Evolutionary conservation across 1,284 basidiomycete species (phyloP).

Genomic region (Lignosus rhinocerotis): DNA sequence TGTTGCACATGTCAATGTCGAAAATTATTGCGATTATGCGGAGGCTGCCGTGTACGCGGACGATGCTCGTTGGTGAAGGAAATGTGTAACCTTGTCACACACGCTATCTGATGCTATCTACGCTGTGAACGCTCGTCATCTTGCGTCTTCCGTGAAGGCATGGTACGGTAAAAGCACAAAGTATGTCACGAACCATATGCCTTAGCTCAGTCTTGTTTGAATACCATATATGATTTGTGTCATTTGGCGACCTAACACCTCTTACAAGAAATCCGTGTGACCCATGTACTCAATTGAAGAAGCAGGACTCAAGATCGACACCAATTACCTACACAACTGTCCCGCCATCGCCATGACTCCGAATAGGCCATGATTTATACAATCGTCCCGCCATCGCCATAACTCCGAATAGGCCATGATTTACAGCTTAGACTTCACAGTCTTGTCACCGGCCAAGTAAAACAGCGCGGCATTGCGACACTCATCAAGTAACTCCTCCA

Average conservation of each 20-base stretch:
- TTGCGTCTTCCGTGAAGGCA: background rate
- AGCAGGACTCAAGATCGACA: too few species aligned
- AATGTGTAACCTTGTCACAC: background rate
- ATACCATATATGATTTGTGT: background rate
- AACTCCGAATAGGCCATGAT: too few species aligned
- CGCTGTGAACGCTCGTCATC: background rate
- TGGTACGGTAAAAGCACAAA: background rate
- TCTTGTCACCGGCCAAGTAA: conserved; percentile 11
- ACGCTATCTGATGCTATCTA: conserved; percentile 3
- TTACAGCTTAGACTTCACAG: conserved; percentile 10
- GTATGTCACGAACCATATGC: background rate
- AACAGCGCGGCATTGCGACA: conserved; percentile 20
- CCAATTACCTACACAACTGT: too few species aligned
- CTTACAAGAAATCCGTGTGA: too few species aligned
- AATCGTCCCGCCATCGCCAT: too few species aligned
- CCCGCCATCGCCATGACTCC: too few species aligned
- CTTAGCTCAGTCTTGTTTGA: background rate
- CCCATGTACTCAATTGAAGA: too few species aligned
- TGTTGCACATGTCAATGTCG: conserved; percentile 29
- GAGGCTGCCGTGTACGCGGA: conserved; percentile 29
- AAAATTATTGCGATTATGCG: conserved; percentile 27
- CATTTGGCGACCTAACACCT: background rate
- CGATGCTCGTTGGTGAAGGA: conserved; percentile 25
- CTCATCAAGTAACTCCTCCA: conserved; percentile 26
- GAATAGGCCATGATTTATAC: background rate